phyloP scores from a whole-genome alignment of 1,284 basidiomycete genomes.

The Naganishia albida region DNA sequence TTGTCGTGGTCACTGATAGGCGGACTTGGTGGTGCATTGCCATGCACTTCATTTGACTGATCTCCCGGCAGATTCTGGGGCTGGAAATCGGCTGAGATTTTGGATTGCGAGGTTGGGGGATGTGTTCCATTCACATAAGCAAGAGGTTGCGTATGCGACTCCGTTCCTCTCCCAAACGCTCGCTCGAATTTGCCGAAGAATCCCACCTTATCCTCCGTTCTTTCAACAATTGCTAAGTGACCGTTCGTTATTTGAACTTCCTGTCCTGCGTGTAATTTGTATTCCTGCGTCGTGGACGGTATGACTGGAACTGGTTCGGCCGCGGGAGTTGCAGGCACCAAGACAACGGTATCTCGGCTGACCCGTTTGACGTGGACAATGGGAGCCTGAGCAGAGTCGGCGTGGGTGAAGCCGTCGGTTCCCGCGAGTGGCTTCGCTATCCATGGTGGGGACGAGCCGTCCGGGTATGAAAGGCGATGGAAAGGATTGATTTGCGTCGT shows the following conservation, averaged over 20 bases:
- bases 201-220: slow-evolving; percentile 14
- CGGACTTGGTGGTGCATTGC: slow-evolving; percentile 49
- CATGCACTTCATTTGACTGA: slow-evolving; percentile 41
- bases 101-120: slow-evolving; percentile 10
- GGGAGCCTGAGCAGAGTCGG: slow-evolving; percentile 26
- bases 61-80: slow-evolving; percentile 21
- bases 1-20: slow-evolving; percentile 42
- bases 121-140: not conserved
- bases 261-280: slow-evolving; percentile 43
- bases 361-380: slow-evolving; percentile 48
- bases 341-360: slow-evolving; percentile 40
- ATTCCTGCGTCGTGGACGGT: slow-evolving; percentile 38
- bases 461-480: slow-evolving; percentile 42
- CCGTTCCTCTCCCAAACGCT: slow-evolving; percentile 32
- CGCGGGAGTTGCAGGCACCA: slow-evolving; percentile 34
- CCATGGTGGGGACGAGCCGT: slow-evolving; percentile 38
- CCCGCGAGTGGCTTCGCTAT: slow-evolving; percentile 33
- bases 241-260: slow-evolving; percentile 25
- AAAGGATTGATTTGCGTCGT: slow-evolving; percentile 41
- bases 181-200: slow-evolving; percentile 23
- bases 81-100: slow-evolving; percentile 1
- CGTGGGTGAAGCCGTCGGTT: not conserved
- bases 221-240: not conserved
- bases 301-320: not conserved
- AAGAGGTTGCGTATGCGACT: slow-evolving; percentile 7